Conservation (phyloP, 1,284 basidiomycete species). For the Ustilago hordei region DNA sequence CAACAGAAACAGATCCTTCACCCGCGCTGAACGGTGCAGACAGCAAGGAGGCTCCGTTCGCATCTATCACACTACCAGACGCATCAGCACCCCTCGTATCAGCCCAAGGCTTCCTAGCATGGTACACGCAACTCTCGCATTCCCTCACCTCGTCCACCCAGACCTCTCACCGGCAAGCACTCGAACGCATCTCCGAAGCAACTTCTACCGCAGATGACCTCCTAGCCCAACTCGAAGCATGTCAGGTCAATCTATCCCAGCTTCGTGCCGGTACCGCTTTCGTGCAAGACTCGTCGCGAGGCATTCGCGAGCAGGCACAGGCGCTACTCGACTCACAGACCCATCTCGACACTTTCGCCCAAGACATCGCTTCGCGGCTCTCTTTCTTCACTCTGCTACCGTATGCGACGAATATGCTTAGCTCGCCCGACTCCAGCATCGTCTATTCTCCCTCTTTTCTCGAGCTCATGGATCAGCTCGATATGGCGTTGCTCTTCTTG, state of each 20-base stretch:
- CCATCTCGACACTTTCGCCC: constrained; percentile 53
- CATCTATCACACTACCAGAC: constrained; percentile 22
- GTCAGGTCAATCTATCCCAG: constrained; percentile 57
- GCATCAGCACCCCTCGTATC: constrained; percentile 37
- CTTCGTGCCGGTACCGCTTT: constrained; percentile 59
- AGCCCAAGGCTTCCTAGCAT: constrained; percentile 53
- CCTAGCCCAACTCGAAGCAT: constrained; percentile 52
- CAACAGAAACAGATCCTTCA: background rate
- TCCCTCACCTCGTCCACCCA: constrained; percentile 53
- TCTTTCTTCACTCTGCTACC: constrained; percentile 64
- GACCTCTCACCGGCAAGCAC: constrained; percentile 43
- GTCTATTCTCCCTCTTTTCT: constrained; percentile 57
- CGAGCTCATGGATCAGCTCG: constrained; percentile 61
- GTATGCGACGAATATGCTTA: constrained; percentile 58
- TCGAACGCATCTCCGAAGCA: constrained; percentile 41
- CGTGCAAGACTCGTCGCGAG: constrained; percentile 60
- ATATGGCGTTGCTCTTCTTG: constrained; percentile 60
- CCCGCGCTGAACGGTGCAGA: background rate
- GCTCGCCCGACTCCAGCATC: constrained; percentile 49
- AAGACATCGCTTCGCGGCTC: constrained; percentile 54
- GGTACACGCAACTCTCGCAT: constrained; percentile 52
- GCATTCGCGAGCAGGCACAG: constrained; percentile 61
- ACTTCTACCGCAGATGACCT: constrained; percentile 47
- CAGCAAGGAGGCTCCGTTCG: background rate
- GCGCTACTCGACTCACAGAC: constrained; percentile 48